Conservation (phyloP, 768 basidiomycete species). For the Inosperma sp. region DNA sequence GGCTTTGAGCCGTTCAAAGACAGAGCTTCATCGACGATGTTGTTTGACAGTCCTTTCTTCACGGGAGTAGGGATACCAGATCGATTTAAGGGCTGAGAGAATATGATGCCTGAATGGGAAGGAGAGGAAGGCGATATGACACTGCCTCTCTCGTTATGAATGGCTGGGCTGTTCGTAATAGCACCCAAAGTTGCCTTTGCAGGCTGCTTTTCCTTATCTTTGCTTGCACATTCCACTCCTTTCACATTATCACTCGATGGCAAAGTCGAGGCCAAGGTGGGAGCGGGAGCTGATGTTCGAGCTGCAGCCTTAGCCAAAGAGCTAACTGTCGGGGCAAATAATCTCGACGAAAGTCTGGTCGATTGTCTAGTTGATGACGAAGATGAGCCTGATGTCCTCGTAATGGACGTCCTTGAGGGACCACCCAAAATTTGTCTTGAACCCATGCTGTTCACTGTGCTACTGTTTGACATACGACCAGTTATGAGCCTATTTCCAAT, state of each 20-base stretch:
- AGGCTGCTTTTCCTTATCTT: not conserved
- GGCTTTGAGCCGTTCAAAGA: slow-evolving; percentile 2
- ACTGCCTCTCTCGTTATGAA: not conserved
- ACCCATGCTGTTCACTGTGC: slow-evolving; percentile 33
- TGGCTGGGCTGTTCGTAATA: slow-evolving; percentile 35
- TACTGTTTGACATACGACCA: slow-evolving; percentile 18
- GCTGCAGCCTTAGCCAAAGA: slow-evolving; percentile 58
- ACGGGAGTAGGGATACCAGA: slow-evolving; percentile 36
- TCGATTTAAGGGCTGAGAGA: slow-evolving; percentile 45
- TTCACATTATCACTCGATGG: slow-evolving; percentile 14
- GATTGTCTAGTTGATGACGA: slow-evolving; percentile 19
- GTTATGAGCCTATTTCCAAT: slow-evolving; percentile 39
- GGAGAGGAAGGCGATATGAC: slow-evolving; percentile 24
- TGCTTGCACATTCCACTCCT: too few species aligned
- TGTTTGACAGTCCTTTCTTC: slow-evolving; percentile 16
- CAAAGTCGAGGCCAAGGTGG: not conserved
- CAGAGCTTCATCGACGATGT: slow-evolving; percentile 3
- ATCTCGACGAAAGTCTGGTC: slow-evolving; percentile 32
- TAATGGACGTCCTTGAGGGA: slow-evolving; percentile 17
- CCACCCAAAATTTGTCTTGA: slow-evolving; percentile 24
- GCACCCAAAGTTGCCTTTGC: slow-evolving; percentile 21
- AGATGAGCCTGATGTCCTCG: slow-evolving; percentile 29
- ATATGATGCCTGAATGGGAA: slow-evolving; percentile 36
- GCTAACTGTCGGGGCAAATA: slow-evolving; percentile 73
- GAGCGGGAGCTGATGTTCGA: slow-evolving; percentile 8